Evolutionary conservation across 305 asterid genomes (phyloP).

Genomic region (Fraxinus platypoda): DNA sequence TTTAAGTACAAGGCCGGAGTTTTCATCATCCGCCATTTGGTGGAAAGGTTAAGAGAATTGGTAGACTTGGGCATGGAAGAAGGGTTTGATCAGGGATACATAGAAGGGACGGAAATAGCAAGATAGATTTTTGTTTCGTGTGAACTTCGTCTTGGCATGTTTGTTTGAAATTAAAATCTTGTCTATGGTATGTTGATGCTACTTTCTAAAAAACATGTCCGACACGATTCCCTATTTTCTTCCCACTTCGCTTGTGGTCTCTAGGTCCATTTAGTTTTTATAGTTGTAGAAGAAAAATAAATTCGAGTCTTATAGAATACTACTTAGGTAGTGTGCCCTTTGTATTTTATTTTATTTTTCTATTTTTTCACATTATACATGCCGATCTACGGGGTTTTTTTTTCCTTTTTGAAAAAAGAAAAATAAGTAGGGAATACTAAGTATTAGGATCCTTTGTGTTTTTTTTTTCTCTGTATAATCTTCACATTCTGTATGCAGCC

Average conservation of each 20-base stretch:
- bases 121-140: not conserved
- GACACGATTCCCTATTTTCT: not conserved
- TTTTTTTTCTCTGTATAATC: no score
- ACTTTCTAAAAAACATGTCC: no score
- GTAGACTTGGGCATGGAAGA: not conserved
- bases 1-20: constrained; percentile 22
- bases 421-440: no score
- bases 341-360: not conserved
- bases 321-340: not conserved
- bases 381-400: not conserved
- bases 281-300: no score
- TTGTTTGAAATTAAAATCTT: not conserved
- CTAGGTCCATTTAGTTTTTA: no score
- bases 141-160: not conserved
- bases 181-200: no score
- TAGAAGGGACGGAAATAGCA: not conserved
- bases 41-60: not conserved
- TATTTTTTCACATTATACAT: not conserved
- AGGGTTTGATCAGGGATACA: not conserved
- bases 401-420: no score
- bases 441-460: no score
- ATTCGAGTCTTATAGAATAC: no score
- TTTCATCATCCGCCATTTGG: constrained; percentile 20
- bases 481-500: no score
- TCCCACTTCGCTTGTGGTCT: not conserved